These are phyloP conservation scores for Marasmius oreades DNA, from an alignment of 1,284 basidiomycete genomes.

Conservation along the genomic window DNA sequence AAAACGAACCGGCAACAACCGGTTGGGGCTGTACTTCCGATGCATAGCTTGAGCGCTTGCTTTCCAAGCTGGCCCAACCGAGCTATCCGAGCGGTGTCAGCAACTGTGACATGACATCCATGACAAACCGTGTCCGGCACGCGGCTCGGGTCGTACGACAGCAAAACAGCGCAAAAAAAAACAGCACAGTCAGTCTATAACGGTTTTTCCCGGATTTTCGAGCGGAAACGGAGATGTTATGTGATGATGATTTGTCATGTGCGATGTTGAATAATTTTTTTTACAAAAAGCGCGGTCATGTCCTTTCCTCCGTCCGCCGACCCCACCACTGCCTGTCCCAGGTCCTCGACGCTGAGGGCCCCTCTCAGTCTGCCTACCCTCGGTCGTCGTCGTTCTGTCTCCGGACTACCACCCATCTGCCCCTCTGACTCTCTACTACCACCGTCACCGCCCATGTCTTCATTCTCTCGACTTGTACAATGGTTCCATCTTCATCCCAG, in stretches of 20 bases:
- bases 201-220: too few species aligned
- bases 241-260: background rate
- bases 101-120: too few species aligned
- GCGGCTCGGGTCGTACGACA: too few species aligned
- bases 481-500: conserved; percentile 44
- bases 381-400: conserved; percentile 25
- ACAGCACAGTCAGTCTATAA: too few species aligned
- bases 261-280: background rate
- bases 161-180: too few species aligned
- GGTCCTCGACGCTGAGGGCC: conserved; percentile 56
- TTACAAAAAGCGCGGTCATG: background rate
- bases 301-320: background rate
- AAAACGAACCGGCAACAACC: too few species aligned
- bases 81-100: too few species aligned
- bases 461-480: conserved; percentile 49
- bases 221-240: too few species aligned
- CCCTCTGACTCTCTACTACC: background rate
- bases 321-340: conserved; percentile 12
- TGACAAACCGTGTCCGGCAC: too few species aligned
- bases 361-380: conserved; percentile 49
- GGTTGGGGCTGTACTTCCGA: too few species aligned
- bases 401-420: background rate
- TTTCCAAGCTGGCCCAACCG: too few species aligned
- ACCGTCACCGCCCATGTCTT: conserved; percentile 24
- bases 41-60: too few species aligned